Percentiles rank a stretch among this genome's conserved stretches.
These are phyloP conservation scores for Phytophthora pistaciae DNA, from an alignment of 352 stramenopile species.

Conservation along the genomic window DNA sequence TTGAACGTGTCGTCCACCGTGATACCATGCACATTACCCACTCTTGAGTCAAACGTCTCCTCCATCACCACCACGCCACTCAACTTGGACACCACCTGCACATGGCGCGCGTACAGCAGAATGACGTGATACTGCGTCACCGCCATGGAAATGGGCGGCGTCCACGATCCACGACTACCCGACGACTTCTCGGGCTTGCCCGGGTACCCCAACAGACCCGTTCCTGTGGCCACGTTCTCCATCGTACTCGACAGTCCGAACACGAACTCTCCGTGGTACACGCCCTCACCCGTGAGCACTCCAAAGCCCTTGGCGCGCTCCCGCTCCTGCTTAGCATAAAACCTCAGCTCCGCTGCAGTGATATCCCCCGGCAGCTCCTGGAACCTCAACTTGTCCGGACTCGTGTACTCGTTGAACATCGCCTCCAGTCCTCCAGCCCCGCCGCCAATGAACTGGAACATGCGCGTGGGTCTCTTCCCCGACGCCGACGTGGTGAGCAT, in stretches of 20 bases:
- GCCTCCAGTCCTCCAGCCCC: slow-evolving; percentile 75
- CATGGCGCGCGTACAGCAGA: slow-evolving; percentile 80
- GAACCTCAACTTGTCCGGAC: slow-evolving; percentile 86
- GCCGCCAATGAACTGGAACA: slow-evolving; percentile 93
- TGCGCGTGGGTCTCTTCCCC: slow-evolving; percentile 86
- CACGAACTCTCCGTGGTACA: slow-evolving; percentile 91
- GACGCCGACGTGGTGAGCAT: slow-evolving; percentile 89
- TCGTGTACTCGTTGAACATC: slow-evolving; percentile 89
- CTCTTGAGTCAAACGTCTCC: slow-evolving; percentile 80
- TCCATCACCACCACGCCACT: slow-evolving; percentile 90
- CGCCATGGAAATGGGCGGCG: slow-evolving; percentile 82
- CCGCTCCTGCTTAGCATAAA: slow-evolving; percentile 83
- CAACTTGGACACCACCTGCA: slow-evolving; percentile 91
- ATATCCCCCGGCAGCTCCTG: slow-evolving; percentile 92
- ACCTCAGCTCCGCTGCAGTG: slow-evolving; percentile 76
- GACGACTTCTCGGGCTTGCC: slow-evolving; percentile 63
- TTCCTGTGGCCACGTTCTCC: slow-evolving; percentile 86
- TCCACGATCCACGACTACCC: slow-evolving; percentile 49
- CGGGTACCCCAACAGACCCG: slow-evolving; percentile 76
- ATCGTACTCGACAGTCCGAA: slow-evolving; percentile 77
- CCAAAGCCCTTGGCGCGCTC: slow-evolving; percentile 90
- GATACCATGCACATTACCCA: slow-evolving; percentile 76
- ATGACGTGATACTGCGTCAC: slow-evolving; percentile 95
- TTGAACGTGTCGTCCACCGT: slow-evolving; percentile 82
- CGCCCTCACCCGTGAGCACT: slow-evolving; percentile 90